Base-by-base conservation (phyloP, 805 yeast genomes). In the Kazachstania africana region DNA sequence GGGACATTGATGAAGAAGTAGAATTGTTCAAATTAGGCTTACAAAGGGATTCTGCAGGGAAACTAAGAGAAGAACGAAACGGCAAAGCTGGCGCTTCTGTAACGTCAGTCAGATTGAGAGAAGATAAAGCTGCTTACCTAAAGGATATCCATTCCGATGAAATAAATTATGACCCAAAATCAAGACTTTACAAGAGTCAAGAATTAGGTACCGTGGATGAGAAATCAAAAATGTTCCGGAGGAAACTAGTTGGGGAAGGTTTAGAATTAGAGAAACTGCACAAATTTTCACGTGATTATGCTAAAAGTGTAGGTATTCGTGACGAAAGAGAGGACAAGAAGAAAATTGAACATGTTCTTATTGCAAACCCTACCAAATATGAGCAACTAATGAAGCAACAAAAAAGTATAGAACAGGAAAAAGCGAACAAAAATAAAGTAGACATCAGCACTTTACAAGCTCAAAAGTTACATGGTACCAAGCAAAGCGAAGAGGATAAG, bases 121-220 rank as follows among this genome's bases (percentile, higher is more conserved):
- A 75, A 38, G 95, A 84, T 47, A 72, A 72, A 24, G 93, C 95
- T n/a, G 54, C 72, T 39, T 72, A 83, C 61, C 46, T 72, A 44
- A 59, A 71, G 47, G 65, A 75, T 27, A 55, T 70, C 8, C 59
- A 64, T 38, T 48, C 65, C 1, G 62, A 56, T 17, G 66, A 63
- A 26, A 52, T 68, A 6, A 61, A 64, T 15, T 69, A 68, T 43
- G 73, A 74, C 44, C 76, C 78, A 2, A 70, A 65, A 44, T 64
- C 77, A 3, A 56, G 76, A 34, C 39, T 53, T 14, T 48, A 57
- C 31, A 48, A 57, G 33, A 51, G 52, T 32, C 58, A 53, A 16
- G 35, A 40, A 4, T 38, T 54, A 2, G 65, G 64, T 13, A 40
- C 48, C 23, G 45, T 50, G 20, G 58, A 59, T 39, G 57, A 68